phyloP scores from a whole-genome alignment of 1,139 yeast species.

The Cylindricascospora bacillispora region DNA sequence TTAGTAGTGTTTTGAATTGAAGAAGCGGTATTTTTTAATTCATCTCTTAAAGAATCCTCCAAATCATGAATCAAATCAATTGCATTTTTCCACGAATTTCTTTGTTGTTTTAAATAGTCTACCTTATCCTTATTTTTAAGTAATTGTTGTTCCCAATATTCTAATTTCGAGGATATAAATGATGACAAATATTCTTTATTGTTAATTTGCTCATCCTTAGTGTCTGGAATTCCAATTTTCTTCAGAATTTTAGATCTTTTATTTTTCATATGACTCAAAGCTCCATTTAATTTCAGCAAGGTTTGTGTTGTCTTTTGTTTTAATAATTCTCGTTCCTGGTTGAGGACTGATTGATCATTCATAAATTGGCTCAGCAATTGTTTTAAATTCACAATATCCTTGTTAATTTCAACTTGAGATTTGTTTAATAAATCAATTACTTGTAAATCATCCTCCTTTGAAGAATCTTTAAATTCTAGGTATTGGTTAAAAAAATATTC shows the following conservation, averaged over 20 bases:
- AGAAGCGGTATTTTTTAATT: neutral
- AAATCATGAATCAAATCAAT: neutral
- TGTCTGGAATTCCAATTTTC: conserved; percentile 11
- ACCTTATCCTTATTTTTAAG: neutral
- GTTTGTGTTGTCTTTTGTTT: conserved; percentile 7
- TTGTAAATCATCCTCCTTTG: too few relatives aligned
- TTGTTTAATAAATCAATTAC: too few relatives aligned
- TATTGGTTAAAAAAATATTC: too few relatives aligned
- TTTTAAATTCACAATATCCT: conserved; percentile 14
- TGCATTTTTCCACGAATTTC: neutral
- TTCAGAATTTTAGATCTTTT: conserved; percentile 9
- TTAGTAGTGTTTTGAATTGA: neutral
- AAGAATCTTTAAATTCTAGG: too few relatives aligned
- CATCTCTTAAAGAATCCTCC: neutral
- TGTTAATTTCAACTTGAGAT: conserved; percentile 1
- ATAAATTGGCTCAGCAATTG: conserved; percentile 11
- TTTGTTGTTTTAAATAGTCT: neutral
- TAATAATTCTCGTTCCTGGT: conserved; percentile 11
- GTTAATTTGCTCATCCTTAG: neutral
- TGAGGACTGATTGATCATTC: conserved; percentile 16
- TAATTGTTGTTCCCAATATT: neutral
- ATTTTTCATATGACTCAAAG: conserved; percentile 7
- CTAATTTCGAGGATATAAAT: neutral
- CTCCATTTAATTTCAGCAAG: conserved; percentile 7
- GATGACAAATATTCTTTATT: conserved; percentile 1